Percentiles rank a stretch among this genome's conserved stretches.
phyloP scores from a whole-genome alignment of 2,329 filamentous ascomycete species.

The Botryotinia calthae region DNA sequence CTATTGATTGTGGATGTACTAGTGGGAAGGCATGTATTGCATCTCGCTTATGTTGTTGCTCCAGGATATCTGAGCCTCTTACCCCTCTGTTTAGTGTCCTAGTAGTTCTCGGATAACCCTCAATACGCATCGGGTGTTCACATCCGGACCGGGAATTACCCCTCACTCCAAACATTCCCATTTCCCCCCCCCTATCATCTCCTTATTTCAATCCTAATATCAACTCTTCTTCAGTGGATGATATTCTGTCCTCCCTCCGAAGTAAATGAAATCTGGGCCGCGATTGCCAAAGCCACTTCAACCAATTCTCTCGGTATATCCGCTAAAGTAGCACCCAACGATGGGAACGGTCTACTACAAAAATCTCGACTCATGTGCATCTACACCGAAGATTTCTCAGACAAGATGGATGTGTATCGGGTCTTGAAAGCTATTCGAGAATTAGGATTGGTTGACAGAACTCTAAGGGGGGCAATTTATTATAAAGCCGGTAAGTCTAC shows the following conservation, averaged over 20 bases:
- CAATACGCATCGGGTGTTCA: background rate
- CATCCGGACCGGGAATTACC: background rate
- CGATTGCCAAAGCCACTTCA: conserved; percentile 64
- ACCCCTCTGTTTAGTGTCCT: conserved; percentile 53
- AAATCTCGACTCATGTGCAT: conserved; percentile 65
- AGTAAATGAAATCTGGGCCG: conserved; percentile 63
- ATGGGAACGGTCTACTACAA: conserved; percentile 37
- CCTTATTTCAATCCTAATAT: background rate
- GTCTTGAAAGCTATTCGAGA: conserved; percentile 62
- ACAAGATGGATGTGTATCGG: conserved; percentile 65
- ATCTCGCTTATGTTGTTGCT: conserved; percentile 47
- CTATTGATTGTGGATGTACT: conserved; percentile 55
- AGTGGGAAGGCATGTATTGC: conserved; percentile 60
- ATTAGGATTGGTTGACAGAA: conserved; percentile 56
- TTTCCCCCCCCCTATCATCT: background rate
- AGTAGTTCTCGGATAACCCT: conserved; percentile 32
- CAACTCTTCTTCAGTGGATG: conserved; percentile 70
- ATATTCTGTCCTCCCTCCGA: conserved; percentile 57
- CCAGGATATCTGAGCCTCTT: conserved; percentile 72
- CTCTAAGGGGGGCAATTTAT: conserved; percentile 55
- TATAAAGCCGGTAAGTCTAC: conserved; percentile 58
- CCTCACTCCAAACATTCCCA: background rate
- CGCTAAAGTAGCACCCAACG: conserved; percentile 68
- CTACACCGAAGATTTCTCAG: conserved; percentile 73
- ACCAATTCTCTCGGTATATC: conserved; percentile 67